Conservation (phyloP, 345 rosid genomes). For the Brassica cretica region DNA sequence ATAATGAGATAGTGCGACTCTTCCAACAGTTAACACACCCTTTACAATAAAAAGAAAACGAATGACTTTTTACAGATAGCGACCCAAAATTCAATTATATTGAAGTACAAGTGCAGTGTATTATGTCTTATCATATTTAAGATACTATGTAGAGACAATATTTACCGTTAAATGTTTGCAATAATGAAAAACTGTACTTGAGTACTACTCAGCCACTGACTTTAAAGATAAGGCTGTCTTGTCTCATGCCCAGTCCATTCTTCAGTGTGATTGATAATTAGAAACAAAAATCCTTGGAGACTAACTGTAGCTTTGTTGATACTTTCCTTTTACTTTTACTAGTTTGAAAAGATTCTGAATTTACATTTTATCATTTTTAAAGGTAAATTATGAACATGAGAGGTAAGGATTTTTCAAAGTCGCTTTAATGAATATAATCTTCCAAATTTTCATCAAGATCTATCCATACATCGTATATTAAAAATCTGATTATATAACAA, state of each 20-base stretch:
- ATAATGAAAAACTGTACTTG: slow-evolving; percentile 35
- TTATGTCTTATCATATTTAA: background rate
- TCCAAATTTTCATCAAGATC: background rate
- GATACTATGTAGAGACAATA: slow-evolving; percentile 15
- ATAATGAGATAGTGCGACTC: background rate
- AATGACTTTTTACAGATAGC: background rate
- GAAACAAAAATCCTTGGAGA: background rate
- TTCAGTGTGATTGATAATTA: slow-evolving; percentile 25
- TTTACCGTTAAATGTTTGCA: slow-evolving; percentile 19
- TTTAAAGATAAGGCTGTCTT: slow-evolving; percentile 37
- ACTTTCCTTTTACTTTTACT: background rate
- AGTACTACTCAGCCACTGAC: slow-evolving; percentile 34
- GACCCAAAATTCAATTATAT: background rate
- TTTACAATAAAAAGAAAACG: background rate
- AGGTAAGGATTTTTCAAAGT: background rate
- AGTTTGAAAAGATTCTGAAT: background rate
- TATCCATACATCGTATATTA: background rate
- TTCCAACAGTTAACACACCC: background rate
- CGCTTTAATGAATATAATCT: background rate
- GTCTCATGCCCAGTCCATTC: slow-evolving; percentile 34
- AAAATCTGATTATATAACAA: background rate
- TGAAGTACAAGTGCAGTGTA: slow-evolving; percentile 24
- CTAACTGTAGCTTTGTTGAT: background rate
- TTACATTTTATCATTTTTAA: background rate
- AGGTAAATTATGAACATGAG: slow-evolving; percentile 11